Evolutionary conservation across 2,329 filamentous ascomycete genomes (phyloP), one percentile per base, ranked within the genome.

Genomic region (Rasamsonia emersonii): DNA sequence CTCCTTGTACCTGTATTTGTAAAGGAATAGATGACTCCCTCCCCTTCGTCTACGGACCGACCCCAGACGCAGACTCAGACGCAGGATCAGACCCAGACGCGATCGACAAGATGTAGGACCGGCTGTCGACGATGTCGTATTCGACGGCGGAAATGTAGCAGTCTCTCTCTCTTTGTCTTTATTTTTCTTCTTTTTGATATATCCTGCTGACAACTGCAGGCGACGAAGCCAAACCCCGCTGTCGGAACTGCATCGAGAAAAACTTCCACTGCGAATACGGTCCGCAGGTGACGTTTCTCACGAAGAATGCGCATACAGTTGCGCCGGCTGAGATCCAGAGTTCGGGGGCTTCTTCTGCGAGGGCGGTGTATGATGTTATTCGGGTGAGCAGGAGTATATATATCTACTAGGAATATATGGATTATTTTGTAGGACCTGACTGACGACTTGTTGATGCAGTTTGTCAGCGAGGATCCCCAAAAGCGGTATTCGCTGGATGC

Each of bases 171-270:
- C 24, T 15, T 9, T 2, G 8, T 4, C 17, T 18, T 15, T 8
- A 7, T n/a, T 13, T 25, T 14, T 11, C 11, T n/a, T 10, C 7
- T 18, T 25, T 11, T 17, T 17, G 21, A 15, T 26, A 3, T 14
- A 16, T 18, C 10, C 13, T 18, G 13, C 24, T 13, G 20, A 23
- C 20, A 23, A 23, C 16, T 9, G 2, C 17, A 71, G 67, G 70
- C 37, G 68, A 72, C 36, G 69, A 72, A 48, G 50, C 50, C 9
- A 71, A 68, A 40, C 70, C 69, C 3, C 47, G 48, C 3, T 73
- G 70, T 25, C 60, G 58, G 25, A 65, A 68, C 39, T 73, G 70
- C 36, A 45, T 59, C 10, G 53, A 58, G 1, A 63, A 67, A 19
- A 59, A 59, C 6, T 61, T 68, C 18, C 56, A 65, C 24, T 73